Evolutionary conservation across 805 yeast genomes (phyloP).

Genomic region (Blastobotrys chiropterorum): DNA sequence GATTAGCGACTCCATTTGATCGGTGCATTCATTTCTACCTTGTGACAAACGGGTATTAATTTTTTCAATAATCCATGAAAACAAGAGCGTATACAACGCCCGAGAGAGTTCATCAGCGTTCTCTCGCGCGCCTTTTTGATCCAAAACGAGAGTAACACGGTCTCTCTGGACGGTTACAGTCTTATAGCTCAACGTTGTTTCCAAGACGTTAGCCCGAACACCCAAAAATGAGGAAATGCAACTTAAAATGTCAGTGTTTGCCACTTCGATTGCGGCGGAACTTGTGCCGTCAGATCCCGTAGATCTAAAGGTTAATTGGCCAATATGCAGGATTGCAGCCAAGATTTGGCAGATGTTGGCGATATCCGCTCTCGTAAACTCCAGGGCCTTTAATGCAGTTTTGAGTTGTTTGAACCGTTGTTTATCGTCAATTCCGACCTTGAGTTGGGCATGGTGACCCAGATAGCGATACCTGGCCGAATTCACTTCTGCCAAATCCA

Average conservation of each 20-base stretch:
- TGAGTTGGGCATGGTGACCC: slow-evolving; percentile 36
- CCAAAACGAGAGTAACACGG: slow-evolving; percentile 37
- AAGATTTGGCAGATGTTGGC: slow-evolving; percentile 44
- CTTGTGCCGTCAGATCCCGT: slow-evolving; percentile 31
- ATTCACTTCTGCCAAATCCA: slow-evolving; percentile 34
- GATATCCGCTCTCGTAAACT: slow-evolving; percentile 41
- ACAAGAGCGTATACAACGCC: slow-evolving; percentile 34
- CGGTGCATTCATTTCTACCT: slow-evolving; percentile 16
- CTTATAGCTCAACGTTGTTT: slow-evolving; percentile 33
- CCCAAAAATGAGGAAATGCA: slow-evolving; percentile 35
- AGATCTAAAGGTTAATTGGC: slow-evolving; percentile 34
- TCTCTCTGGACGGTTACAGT: slow-evolving; percentile 33
- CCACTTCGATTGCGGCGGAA: slow-evolving; percentile 32
- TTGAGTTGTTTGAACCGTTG: slow-evolving; percentile 42
- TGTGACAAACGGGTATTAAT: slow-evolving; percentile 32
- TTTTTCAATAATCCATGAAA: slow-evolving; percentile 35
- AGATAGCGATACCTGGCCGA: slow-evolving; percentile 39
- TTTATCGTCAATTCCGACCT: slow-evolving; percentile 43
- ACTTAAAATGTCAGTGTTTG: slow-evolving; percentile 30
- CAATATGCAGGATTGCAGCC: slow-evolving; percentile 39
- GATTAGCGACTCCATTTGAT: slow-evolving; percentile 23
- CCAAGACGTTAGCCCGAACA: slow-evolving; percentile 33
- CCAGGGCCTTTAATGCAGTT: slow-evolving; percentile 44
- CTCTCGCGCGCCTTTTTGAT: slow-evolving; percentile 36
- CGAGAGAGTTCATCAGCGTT: slow-evolving; percentile 39